Evolutionary conservation across 2,329 filamentous ascomycete genomes (phyloP).

Genomic region (Penicillium sp.): DNA sequence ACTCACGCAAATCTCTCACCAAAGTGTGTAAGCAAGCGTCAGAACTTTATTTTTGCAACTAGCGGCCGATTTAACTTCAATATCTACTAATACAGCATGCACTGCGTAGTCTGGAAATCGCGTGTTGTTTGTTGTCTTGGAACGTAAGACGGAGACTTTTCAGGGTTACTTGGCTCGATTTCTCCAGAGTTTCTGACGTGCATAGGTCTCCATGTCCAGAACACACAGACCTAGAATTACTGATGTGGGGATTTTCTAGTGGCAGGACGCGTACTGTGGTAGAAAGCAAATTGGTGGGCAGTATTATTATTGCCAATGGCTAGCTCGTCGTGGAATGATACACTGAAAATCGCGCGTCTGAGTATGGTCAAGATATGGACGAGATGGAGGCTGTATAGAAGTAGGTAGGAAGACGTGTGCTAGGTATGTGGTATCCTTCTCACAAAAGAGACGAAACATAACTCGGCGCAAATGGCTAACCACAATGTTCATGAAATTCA

Average conservation of each 20-base stretch:
- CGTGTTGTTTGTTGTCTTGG: too few species aligned
- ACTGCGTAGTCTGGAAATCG: too few species aligned
- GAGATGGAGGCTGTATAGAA: neutral
- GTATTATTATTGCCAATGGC: neutral
- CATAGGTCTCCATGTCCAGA: too few species aligned
- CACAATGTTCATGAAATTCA: neutral
- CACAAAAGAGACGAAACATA: neutral
- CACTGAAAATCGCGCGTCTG: neutral
- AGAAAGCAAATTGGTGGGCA: too few species aligned
- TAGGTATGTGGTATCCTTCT: neutral
- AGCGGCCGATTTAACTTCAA: neutral
- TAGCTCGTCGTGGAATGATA: neutral
- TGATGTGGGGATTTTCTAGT: too few species aligned
- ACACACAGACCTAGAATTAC: too few species aligned
- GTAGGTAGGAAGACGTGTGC: neutral
- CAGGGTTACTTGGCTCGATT: too few species aligned
- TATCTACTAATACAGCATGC: too few species aligned
- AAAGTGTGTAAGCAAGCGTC: neutral
- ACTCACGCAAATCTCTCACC: neutral
- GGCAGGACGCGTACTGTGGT: too few species aligned
- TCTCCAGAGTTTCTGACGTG: too few species aligned
- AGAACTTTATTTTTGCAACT: neutral
- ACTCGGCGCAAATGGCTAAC: neutral
- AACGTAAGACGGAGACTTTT: too few species aligned
- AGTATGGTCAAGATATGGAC: neutral